Evolutionary conservation across 169 alveolate species (phyloP).

Genomic region (Perkinsus marinus): DNA sequence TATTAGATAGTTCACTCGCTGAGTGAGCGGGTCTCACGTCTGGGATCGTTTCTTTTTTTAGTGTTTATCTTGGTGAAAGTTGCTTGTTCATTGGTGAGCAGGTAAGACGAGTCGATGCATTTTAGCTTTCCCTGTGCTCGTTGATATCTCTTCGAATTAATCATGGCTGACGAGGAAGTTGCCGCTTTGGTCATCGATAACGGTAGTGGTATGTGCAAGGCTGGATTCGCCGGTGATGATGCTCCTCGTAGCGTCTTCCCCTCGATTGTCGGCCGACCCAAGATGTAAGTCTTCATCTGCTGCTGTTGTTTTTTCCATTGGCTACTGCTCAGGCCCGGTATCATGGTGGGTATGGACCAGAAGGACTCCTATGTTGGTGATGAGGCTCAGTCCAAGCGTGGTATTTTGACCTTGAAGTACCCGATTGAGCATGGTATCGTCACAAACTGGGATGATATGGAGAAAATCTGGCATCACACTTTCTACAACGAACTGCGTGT

Average conservation of each 20-base stretch:
- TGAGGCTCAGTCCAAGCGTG: slow-evolving; percentile 92
- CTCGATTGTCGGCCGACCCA: slow-evolving; percentile 77
- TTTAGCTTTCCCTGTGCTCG: background rate
- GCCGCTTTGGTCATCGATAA: slow-evolving; percentile 84
- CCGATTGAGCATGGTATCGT: slow-evolving; percentile 96
- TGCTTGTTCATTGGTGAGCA: too few species aligned
- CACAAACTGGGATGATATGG: slow-evolving; percentile 97
- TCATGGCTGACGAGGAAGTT: slow-evolving; percentile 68
- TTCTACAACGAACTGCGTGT: slow-evolving; percentile 92
- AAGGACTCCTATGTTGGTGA: slow-evolving; percentile 91
- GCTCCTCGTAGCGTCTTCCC: slow-evolving; percentile 91
- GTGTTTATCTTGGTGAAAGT: background rate
- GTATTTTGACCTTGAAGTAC: slow-evolving; percentile 75
- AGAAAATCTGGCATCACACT: slow-evolving; percentile 93
- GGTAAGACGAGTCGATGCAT: background rate
- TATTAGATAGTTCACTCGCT: background rate
- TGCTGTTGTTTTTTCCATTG: background rate
- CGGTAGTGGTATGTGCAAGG: slow-evolving; percentile 91
- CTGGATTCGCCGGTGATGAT: slow-evolving; percentile 93
- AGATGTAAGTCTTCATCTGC: background rate
- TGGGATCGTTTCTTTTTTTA: too few species aligned
- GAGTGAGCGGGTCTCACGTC: too few species aligned
- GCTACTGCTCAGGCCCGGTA: slow-evolving; percentile 44
- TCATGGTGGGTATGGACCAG: slow-evolving; percentile 86
- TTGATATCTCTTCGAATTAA: slow-evolving; percentile 8